Conservation (phyloP, 2,329 filamentous ascomycete species). For the Mycosphaerella sp. region DNA sequence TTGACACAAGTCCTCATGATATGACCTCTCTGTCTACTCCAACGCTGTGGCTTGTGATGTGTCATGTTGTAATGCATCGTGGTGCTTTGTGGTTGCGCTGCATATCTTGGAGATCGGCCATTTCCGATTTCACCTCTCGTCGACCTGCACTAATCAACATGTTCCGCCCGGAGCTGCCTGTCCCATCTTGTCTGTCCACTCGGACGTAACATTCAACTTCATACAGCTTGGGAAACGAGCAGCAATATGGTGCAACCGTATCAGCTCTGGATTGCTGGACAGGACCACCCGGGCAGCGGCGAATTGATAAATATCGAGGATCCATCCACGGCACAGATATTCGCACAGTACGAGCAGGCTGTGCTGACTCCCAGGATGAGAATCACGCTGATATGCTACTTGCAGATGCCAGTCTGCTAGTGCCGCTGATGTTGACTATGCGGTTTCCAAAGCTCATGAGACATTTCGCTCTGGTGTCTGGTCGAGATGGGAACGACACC, state of each 20-base stretch:
- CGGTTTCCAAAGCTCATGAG: constrained; percentile 62
- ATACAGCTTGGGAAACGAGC: neutral
- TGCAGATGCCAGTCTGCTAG: constrained; percentile 57
- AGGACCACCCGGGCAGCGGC: constrained; percentile 5
- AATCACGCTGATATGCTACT: neutral
- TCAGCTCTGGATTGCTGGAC: constrained; percentile 9
- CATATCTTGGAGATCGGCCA: neutral
- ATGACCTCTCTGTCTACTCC: too few relatives aligned
- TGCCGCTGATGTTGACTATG: constrained; percentile 59
- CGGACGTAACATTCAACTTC: neutral
- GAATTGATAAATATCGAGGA: constrained; percentile 46
- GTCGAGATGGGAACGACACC: constrained; percentile 52
- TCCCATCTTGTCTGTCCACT: too few relatives aligned
- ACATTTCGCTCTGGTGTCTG: constrained; percentile 59
- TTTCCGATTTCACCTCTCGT: neutral
- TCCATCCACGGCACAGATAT: constrained; percentile 49
- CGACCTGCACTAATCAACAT: neutral
- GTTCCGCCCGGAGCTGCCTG: too few relatives aligned
- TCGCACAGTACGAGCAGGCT: constrained; percentile 40
- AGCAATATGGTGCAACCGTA: constrained; percentile 2
- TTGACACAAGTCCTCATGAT: too few relatives aligned
- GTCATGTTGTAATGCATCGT: too few relatives aligned
- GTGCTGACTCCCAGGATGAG: neutral
- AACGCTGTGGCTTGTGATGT: too few relatives aligned
- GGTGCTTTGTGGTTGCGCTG: too few relatives aligned